Percentiles rank a stretch among this genome's conserved stretches.
phyloP scores from a whole-genome alignment of 345 rosid species.

The Toxicodendron radicans region DNA sequence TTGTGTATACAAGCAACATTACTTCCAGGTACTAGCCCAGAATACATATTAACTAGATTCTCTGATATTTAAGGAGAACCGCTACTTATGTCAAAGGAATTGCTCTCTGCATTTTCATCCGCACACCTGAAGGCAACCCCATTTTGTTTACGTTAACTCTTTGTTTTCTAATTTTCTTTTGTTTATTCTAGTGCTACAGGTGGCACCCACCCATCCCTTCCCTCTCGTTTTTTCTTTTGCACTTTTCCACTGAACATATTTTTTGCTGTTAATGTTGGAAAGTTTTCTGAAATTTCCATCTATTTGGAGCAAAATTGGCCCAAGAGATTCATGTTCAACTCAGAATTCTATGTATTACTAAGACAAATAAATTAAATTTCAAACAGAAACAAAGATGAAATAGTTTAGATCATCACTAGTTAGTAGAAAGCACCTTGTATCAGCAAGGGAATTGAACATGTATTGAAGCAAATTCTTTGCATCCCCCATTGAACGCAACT shows the following conservation, averaged over 20 bases:
- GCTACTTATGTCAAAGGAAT: no score
- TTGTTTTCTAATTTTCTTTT: no score
- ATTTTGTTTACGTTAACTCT: no score
- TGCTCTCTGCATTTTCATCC: no score
- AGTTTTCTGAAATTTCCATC: not conserved
- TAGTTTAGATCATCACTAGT: slow-evolving; percentile 10
- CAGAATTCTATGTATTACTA: not conserved
- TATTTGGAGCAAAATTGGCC: not conserved
- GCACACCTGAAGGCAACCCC: no score
- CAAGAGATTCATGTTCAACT: not conserved
- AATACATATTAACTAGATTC: no score
- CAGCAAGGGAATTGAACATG: slow-evolving; percentile 86
- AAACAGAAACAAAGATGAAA: not conserved
- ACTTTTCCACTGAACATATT: not conserved
- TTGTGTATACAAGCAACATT: no score
- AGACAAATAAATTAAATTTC: not conserved
- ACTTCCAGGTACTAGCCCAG: no score
- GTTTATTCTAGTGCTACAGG: no score
- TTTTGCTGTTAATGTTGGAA: not conserved
- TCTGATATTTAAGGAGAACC: no score
- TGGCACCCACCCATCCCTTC: no score
- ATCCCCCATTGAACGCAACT: slow-evolving; percentile 96
- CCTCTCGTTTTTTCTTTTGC: not conserved
- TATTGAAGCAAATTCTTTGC: slow-evolving; percentile 95
- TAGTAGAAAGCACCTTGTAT: slow-evolving; percentile 59